Percentiles rank a stretch among this genome's conserved stretches.
These are phyloP conservation scores for Podospora fimiseda DNA, from an alignment of 495 filamentous ascomycete species.

Conservation along the genomic window DNA sequence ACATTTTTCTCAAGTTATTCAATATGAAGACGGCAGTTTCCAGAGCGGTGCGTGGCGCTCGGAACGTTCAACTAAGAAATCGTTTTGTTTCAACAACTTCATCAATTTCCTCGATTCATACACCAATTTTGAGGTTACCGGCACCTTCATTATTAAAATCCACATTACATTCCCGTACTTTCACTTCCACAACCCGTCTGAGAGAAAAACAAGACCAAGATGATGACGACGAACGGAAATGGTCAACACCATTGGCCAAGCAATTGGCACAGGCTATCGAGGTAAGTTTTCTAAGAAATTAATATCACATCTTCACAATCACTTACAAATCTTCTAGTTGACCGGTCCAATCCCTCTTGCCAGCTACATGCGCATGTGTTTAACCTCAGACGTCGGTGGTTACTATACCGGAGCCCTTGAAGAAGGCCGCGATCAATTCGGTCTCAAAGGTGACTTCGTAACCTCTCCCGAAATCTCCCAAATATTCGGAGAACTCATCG, in stretches of 20 bases:
- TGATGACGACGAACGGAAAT: constrained; percentile 44
- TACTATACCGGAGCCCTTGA: constrained; percentile 78
- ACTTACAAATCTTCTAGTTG: constrained; percentile 33
- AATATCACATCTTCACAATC: not conserved
- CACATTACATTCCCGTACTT: constrained; percentile 3
- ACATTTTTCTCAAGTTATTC: not conserved
- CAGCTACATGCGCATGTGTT: constrained; percentile 95
- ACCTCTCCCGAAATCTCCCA: constrained; percentile 97
- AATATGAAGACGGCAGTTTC: constrained; percentile 21
- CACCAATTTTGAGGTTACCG: not conserved
- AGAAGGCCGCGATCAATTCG: constrained; percentile 72
- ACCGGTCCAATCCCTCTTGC: constrained; percentile 90
- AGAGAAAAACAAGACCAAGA: constrained; percentile 25
- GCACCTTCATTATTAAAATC: not conserved
- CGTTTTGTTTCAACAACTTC: not conserved
- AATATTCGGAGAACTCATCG: constrained; percentile 89
- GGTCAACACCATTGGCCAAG: constrained; percentile 88
- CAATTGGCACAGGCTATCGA: constrained; percentile 76
- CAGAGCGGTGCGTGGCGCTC: constrained; percentile 14
- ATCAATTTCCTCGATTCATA: constrained; percentile 4
- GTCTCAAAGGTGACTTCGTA: constrained; percentile 85
- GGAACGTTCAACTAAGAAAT: constrained; percentile 8
- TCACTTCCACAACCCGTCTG: constrained; percentile 15
- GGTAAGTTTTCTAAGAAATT: constrained; percentile 37
- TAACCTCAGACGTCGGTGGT: constrained; percentile 82